Evolutionary conservation across 352 stramenopile genomes (phyloP).

Genomic region (Phytophthora megakarya): DNA sequence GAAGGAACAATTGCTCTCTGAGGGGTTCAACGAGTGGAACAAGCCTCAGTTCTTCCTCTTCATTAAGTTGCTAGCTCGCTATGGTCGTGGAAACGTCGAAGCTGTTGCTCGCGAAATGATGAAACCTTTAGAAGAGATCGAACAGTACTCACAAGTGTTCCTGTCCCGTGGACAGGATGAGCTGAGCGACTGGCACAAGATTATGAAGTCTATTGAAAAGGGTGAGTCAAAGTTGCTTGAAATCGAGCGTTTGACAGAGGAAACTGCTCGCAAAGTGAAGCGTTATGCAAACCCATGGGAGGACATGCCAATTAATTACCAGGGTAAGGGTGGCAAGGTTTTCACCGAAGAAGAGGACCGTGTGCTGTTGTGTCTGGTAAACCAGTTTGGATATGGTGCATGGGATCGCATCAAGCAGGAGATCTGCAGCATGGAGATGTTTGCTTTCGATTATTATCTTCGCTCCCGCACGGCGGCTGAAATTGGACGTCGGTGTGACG

Average conservation of each 20-base stretch:
- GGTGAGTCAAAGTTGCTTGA: slow-evolving; percentile 87
- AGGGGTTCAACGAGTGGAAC: slow-evolving; percentile 89
- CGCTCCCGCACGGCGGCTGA: slow-evolving; percentile 95
- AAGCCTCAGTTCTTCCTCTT: slow-evolving; percentile 89
- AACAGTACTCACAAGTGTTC: slow-evolving; percentile 72
- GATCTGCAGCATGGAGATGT: slow-evolving; percentile 91
- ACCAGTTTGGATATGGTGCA: slow-evolving; percentile 96
- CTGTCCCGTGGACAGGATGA: slow-evolving; percentile 71
- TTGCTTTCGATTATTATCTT: slow-evolving; percentile 99
- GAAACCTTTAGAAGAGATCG: slow-evolving; percentile 79
- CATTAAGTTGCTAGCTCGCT: slow-evolving; percentile 82
- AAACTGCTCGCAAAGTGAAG: slow-evolving; percentile 75
- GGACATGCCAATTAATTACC: slow-evolving; percentile 89
- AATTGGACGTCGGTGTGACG: slow-evolving; percentile 95
- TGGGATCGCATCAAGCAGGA: slow-evolving; percentile 98
- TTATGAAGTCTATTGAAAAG: slow-evolving; percentile 89
- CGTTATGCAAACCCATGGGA: slow-evolving; percentile 86
- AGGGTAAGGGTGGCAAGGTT: slow-evolving; percentile 90
- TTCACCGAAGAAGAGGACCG: slow-evolving; percentile 98
- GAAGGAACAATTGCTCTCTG: slow-evolving; percentile 90
- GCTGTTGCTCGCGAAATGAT: slow-evolving; percentile 84
- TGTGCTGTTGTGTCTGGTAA: slow-evolving; percentile 97
- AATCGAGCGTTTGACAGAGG: slow-evolving; percentile 81
- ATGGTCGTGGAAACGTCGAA: slow-evolving; percentile 75
- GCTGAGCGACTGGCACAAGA: slow-evolving; percentile 81